Conservation (phyloP, 371 early-diverging fungal species). For the Mucor ambiguus region DNA sequence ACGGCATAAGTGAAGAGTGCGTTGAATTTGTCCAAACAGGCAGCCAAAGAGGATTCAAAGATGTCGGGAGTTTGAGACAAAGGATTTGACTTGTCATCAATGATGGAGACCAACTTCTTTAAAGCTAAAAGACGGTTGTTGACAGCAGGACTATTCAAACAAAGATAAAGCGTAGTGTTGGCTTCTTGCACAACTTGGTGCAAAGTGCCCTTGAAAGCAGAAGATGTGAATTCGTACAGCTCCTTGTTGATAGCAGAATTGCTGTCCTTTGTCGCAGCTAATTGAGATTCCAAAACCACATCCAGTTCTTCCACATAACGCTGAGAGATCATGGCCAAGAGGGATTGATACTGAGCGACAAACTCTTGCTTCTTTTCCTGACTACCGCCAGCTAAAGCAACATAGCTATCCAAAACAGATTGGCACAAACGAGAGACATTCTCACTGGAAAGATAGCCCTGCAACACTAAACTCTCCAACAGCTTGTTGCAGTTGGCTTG, state of each 20-base stretch:
- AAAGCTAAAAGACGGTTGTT: slow-evolving; percentile 66
- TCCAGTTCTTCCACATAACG: slow-evolving; percentile 61
- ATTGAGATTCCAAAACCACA: slow-evolving; percentile 47
- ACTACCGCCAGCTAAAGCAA: slow-evolving; percentile 29
- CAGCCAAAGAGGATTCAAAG: slow-evolving; percentile 54
- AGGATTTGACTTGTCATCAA: slow-evolving; percentile 41
- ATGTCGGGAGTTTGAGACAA: slow-evolving; percentile 46
- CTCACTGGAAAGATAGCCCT: slow-evolving; percentile 45
- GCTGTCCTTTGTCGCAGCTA: slow-evolving; percentile 27
- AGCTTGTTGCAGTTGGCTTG: slow-evolving; percentile 37
- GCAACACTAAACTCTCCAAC: slow-evolving; percentile 44
- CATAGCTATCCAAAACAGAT: slow-evolving; percentile 44
- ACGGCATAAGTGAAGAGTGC: slow-evolving; percentile 40
- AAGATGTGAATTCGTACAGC: slow-evolving; percentile 61
- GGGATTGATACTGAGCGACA: slow-evolving; percentile 33
- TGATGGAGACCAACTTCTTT: slow-evolving; percentile 56
- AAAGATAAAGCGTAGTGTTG: slow-evolving; percentile 72
- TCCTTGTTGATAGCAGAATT: slow-evolving; percentile 35
- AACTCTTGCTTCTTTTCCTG: slow-evolving; percentile 30
- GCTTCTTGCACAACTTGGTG: slow-evolving; percentile 68
- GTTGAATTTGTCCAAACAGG: slow-evolving; percentile 57
- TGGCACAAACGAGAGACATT: slow-evolving; percentile 47
- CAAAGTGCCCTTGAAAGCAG: slow-evolving; percentile 65
- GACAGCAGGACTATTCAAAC: slow-evolving; percentile 68
- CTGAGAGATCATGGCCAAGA: slow-evolving; percentile 57